Percentiles rank a stretch among this genome's conserved stretches.
Evolutionary conservation across 805 yeast genomes (phyloP).

Genomic region (Cyberlindnera bimundalis): DNA sequence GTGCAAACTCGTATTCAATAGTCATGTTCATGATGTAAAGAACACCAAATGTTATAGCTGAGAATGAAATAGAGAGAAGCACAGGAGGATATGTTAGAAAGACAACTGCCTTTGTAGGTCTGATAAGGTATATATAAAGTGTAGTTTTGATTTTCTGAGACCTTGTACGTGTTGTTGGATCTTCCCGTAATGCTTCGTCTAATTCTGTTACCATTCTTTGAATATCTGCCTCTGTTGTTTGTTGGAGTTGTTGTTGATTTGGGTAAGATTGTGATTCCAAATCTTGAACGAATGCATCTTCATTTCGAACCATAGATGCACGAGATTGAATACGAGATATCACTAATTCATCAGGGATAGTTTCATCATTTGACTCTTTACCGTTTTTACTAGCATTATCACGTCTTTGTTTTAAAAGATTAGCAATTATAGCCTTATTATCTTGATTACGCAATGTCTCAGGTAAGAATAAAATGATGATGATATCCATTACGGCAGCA

Average conservation of each 20-base stretch:
- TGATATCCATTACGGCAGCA: conserved; percentile 48
- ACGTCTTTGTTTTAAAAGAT: not conserved
- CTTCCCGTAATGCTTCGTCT: conserved; percentile 26
- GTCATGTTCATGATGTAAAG: conserved; percentile 75
- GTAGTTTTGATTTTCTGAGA: conserved; percentile 27
- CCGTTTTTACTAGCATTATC: conserved; percentile 36
- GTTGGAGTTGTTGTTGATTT: conserved; percentile 5
- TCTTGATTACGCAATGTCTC: conserved; percentile 69
- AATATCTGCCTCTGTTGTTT: conserved; percentile 21
- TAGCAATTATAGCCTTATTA: conserved; percentile 42
- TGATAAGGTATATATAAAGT: conserved; percentile 45
- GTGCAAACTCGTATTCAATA: conserved; percentile 57
- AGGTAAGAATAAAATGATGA: conserved; percentile 59
- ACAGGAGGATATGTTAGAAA: conserved; percentile 76
- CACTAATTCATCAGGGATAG: not conserved
- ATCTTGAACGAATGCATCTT: conserved; percentile 8
- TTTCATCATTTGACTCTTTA: too few relatives aligned
- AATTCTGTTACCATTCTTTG: conserved; percentile 24
- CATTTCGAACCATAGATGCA: conserved; percentile 7
- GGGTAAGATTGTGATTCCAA: conserved; percentile 9
- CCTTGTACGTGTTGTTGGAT: conserved; percentile 16
- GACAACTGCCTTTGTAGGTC: conserved; percentile 60
- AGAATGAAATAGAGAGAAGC: conserved; percentile 55
- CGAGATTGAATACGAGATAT: conserved; percentile 10
- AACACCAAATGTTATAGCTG: conserved; percentile 68